Percentiles rank a stretch among this genome's conserved stretches.
phyloP scores from a whole-genome alignment of 106 monocot species.

The Dioscorea zingiberensis region DNA sequence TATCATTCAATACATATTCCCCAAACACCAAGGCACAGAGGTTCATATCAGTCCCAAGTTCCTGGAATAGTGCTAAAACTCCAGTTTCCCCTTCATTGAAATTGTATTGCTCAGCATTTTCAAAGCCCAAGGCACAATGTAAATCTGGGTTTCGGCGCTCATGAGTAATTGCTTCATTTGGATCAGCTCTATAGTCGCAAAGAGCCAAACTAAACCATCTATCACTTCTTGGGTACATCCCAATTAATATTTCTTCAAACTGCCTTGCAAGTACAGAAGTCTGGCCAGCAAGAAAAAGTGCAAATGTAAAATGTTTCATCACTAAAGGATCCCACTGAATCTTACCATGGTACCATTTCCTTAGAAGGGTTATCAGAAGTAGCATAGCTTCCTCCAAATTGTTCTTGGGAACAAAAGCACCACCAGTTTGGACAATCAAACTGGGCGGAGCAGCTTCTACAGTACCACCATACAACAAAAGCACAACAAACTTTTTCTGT shows the following conservation, averaged over 20 bases:
- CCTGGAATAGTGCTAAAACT: too few species aligned
- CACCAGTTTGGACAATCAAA: constrained; percentile 72
- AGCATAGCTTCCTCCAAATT: too few species aligned
- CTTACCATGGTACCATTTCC: constrained; percentile 74
- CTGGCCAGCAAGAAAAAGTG: constrained; percentile 63
- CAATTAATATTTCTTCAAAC: constrained; percentile 78
- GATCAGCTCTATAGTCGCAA: constrained; percentile 49
- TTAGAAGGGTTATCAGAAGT: constrained; percentile 73
- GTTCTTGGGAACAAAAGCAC: constrained; percentile 77
- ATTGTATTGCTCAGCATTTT: constrained; percentile 72
- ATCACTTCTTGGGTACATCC: constrained; percentile 72
- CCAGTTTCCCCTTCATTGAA: too few species aligned
- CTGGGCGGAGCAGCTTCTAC: constrained; percentile 62
- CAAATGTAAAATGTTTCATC: constrained; percentile 90
- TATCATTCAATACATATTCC: too few species aligned
- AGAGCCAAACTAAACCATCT: constrained; percentile 66
- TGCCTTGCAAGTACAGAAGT: constrained; percentile 58
- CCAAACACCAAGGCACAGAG: too few species aligned
- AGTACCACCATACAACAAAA: constrained; percentile 69
- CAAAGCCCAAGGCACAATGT: constrained; percentile 59
- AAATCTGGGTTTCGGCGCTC: constrained; percentile 54
- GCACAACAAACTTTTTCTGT: constrained; percentile 75
- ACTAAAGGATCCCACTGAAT: constrained; percentile 79
- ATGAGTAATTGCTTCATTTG: constrained; percentile 46
- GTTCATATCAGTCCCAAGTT: too few species aligned